Evolutionary conservation across 2,329 filamentous ascomycete genomes (phyloP).

Genomic region (Beauveria caledonica): DNA sequence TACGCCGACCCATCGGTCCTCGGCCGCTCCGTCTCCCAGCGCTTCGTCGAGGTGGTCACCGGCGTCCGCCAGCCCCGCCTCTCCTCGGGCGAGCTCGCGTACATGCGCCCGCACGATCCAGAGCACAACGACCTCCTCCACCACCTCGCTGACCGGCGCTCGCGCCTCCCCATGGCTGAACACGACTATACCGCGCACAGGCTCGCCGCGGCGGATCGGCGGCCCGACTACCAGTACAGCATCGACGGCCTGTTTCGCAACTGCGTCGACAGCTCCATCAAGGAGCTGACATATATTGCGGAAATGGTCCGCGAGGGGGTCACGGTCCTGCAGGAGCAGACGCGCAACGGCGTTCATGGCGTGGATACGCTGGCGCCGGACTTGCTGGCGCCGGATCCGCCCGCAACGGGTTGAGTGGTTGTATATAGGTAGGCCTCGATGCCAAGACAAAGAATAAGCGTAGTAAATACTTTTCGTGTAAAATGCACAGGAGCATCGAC

Average conservation of each 20-base stretch:
- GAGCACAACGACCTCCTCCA: conserved; percentile 15
- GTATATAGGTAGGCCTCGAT: background rate
- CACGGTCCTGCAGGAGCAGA: conserved; percentile 31
- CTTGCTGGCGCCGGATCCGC: background rate
- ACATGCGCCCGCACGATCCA: conserved; percentile 11
- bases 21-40: conserved; percentile 33
- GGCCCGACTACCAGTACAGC: conserved; percentile 33
- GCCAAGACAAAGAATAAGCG: background rate
- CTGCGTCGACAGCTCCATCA: conserved; percentile 34
- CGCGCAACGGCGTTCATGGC: background rate
- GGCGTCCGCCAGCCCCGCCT: conserved; percentile 30
- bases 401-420: background rate
- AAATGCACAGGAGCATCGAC: background rate
- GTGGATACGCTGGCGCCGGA: background rate
- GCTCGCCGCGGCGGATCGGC: conserved; percentile 29
- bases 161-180: conserved; percentile 14
- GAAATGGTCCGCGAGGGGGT: conserved; percentile 36
- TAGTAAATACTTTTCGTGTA: background rate
- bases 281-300: conserved; percentile 35
- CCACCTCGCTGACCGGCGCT: conserved; percentile 14
- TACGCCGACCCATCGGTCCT: conserved; percentile 33
- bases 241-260: conserved; percentile 38
- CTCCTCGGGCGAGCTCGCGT: conserved; percentile 15
- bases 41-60: conserved; percentile 37
- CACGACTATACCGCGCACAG: conserved; percentile 31